Base-by-base conservation (phyloP, 768 basidiomycete species). In the Wakefieldia striispora region DNA sequence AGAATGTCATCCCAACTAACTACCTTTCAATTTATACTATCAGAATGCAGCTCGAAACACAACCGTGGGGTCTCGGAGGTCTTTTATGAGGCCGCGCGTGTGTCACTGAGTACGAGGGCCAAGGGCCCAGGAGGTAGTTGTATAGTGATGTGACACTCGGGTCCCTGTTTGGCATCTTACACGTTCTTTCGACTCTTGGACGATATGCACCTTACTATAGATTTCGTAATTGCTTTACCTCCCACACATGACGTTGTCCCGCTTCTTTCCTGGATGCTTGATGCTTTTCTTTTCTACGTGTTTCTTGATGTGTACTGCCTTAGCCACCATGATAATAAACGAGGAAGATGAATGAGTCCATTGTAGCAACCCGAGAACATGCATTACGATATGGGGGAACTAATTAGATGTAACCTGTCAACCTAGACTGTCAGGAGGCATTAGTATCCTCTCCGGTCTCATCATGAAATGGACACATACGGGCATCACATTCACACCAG, bases 41-140 rank as follows among this genome's bases (percentile, higher is more conserved):
- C 23, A 97, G 95, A 98, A 75, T 97, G 95, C 65, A 95, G 93
- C 55, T 94, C 95, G 8, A 97, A 97, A 69, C 93, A 95, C 62
- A 95, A 97, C 58, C 82, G 95, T 41, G 95, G 95, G 4, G 94
- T 98, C 11, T 77, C 82, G 24, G 95, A 98, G 65, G 93, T 95
- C 9, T 94, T 98, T 62, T 81, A 89, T 57, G 95, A 97, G 65
- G 89, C 90, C 6, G 91, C 91, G 0, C 82, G 91, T 3, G 90
- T 92, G 11, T 89, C 91, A 23, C 69, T 94, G 49, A 82, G 79
- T 54, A 86, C 86, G 20, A 78, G 86, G 38, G 70, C 84, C n/a
- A 88, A 83, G 65, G 83, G 84, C 8, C 66, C 84, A 29, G 77
- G 77, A 37, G 65, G 69, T 23, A 68, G 75, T 42, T 90, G 87